These are phyloP conservation scores for Citrus maxima DNA, from an alignment of 345 rosid species.

Conservation along the genomic window DNA sequence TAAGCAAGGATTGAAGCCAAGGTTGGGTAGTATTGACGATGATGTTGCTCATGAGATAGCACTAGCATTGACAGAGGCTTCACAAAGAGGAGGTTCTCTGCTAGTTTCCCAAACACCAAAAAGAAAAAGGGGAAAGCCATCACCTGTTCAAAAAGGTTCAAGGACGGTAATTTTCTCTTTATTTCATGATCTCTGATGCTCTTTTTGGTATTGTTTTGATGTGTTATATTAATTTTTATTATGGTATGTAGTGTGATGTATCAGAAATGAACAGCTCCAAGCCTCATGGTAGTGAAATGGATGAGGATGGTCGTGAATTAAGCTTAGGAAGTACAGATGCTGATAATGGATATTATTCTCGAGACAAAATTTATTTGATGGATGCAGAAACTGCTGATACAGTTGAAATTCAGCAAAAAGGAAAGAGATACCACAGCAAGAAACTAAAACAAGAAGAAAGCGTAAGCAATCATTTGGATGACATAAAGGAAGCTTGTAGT, in stretches of 20 bases:
- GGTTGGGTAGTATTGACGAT: constrained; percentile 54
- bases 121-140: constrained; percentile 47
- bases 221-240: constrained; percentile 25
- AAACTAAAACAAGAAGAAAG: constrained; percentile 42
- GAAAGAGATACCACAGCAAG: constrained; percentile 42
- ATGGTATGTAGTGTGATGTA: constrained; percentile 50
- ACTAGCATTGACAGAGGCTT: constrained; percentile 67
- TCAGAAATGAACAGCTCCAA: constrained; percentile 64
- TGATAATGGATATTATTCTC: constrained; percentile 45
- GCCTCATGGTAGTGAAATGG: constrained; percentile 54
- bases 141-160: constrained; percentile 42
- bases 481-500: constrained; percentile 77
- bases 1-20: constrained; percentile 47
- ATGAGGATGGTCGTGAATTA: constrained; percentile 62
- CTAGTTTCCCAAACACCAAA: constrained; percentile 53
- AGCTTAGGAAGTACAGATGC: constrained; percentile 80
- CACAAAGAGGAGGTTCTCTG: constrained; percentile 68
- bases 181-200: constrained; percentile 10
- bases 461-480: constrained; percentile 37
- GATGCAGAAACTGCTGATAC: constrained; percentile 38
- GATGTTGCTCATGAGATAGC: constrained; percentile 82
- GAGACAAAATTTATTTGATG: constrained; percentile 34
- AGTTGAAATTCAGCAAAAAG: constrained; percentile 37
- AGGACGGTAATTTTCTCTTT: constrained; percentile 46
- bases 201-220: neutral